A percentile compares a stretch with the other conserved stretches of the same genome.
phyloP scores from a whole-genome alignment of 768 basidiomycete species.

The Xanthoconium purpureum region DNA sequence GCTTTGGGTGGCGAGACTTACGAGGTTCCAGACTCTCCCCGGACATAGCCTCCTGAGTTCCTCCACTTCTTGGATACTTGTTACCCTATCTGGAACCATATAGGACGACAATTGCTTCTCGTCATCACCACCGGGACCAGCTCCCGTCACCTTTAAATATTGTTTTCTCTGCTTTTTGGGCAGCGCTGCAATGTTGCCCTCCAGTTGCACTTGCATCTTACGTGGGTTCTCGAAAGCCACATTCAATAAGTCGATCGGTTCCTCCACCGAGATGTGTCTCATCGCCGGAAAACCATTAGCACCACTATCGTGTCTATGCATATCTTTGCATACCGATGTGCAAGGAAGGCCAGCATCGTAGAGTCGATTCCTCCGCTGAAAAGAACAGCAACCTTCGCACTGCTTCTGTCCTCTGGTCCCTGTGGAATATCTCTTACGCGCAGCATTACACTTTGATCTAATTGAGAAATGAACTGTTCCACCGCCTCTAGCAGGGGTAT shows the following conservation, averaged over 20 bases:
- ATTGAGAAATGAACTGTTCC: constrained; percentile 48
- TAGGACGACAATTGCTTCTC: constrained; percentile 40
- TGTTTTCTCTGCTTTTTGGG: constrained; percentile 43
- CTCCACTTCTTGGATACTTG: constrained; percentile 72
- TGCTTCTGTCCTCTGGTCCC: constrained; percentile 33
- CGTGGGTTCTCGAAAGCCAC: constrained; percentile 97
- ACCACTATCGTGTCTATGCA: not conserved
- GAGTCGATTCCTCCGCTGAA: constrained; percentile 98
- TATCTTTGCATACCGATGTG: constrained; percentile 54
- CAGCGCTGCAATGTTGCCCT: constrained; percentile 45
- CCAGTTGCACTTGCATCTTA: constrained; percentile 50
- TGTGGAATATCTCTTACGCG: constrained; percentile 69
- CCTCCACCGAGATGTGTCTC: constrained; percentile 69
- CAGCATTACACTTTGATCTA: constrained; percentile 67
- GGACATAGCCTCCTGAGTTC: constrained; percentile 79
- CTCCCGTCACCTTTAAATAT: constrained; percentile 10
- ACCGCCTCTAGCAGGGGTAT: constrained; percentile 34
- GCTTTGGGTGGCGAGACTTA: constrained; percentile 34
- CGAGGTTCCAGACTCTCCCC: constrained; percentile 85
- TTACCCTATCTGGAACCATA: constrained; percentile 84
- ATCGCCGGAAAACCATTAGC: not conserved
- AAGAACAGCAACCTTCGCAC: constrained; percentile 72
- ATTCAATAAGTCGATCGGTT: constrained; percentile 90
- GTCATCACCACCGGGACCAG: not conserved
- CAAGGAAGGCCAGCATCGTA: constrained; percentile 75